Evolutionary conservation across 176 grass and related monocot species (phyloP), one percentile per base, ranked within the genome.

Genomic region (Ampelocalamus luodianensis): DNA sequence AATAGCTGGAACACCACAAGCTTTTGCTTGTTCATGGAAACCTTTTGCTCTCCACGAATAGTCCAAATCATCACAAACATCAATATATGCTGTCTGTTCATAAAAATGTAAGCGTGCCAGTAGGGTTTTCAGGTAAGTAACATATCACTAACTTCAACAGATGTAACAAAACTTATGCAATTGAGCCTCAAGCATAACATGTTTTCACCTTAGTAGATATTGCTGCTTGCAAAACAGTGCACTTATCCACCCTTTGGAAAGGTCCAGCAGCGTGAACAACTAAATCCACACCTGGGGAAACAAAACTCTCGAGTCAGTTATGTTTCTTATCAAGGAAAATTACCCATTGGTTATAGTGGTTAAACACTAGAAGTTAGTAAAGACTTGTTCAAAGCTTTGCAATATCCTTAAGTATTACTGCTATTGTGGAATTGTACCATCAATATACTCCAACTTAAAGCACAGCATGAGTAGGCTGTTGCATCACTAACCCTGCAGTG

Each of bases 191-290:
- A 83, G 29, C 16, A 67, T 29, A 43, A 12, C 3, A 39, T 10
- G 36, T 58, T 79, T 58, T 71, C 40, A 98, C 95, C 93, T 98
- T 95, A 20, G 89, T 93, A 45, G 96, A 89, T 89, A 98, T 88
- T 39, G 96, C 96, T 3, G 93, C 93, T 46, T 92, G 87, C 83
- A 98, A 63, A 9, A 98, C 96, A 0, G 83, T 87, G 74, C 93
- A 98, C 49, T 92, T 82, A 15, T 87, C 83, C n/a, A 73, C 78
- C 43, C 83, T 74, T 37, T 98, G 93, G 81, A 98, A 98, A 71
- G 96, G 96, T 39, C 96, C 96, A 36, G 96, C 96, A 73, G 93
- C 48, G 89, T 98, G 96, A 75, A 98, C 82, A 34, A 98, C 96
- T 61, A 98, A 54, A 88, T 93, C 93, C 72, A 90, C 93, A 83